Conservation (phyloP, 768 basidiomycete species). For the Neoboletus brunneissimus region DNA sequence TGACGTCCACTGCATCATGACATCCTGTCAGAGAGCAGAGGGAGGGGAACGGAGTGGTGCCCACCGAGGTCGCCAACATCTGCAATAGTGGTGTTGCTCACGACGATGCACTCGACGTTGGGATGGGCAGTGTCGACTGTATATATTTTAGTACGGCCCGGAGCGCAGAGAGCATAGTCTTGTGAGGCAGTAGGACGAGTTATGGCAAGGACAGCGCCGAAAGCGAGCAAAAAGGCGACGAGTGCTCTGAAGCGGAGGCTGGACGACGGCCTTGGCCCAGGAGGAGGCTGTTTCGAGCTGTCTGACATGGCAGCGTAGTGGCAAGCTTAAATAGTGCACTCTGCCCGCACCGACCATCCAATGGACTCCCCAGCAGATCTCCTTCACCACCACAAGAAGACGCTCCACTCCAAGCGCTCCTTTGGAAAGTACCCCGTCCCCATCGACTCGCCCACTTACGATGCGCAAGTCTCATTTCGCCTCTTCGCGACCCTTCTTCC, state of each 20-base stretch:
- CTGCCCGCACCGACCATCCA: neutral
- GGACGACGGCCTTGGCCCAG: too few species aligned
- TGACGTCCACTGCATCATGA: constrained; percentile 20
- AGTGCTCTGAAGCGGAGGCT: neutral
- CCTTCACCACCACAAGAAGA: constrained; percentile 34
- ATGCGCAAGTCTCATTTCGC: constrained; percentile 47
- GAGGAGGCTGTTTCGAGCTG: neutral
- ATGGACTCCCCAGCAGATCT: constrained; percentile 27
- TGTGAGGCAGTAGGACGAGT: neutral
- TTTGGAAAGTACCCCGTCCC: constrained; percentile 65
- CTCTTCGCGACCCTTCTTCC: constrained; percentile 4
- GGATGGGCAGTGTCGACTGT: constrained; percentile 59
- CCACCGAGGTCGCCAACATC: constrained; percentile 50
- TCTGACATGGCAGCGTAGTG: too few species aligned
- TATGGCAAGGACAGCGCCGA: constrained; percentile 5
- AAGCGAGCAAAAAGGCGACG: constrained; percentile 4
- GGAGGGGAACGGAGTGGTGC: constrained; percentile 8
- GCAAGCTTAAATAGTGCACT: too few species aligned
- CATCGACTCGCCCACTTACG: constrained; percentile 72
- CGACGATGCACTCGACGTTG: constrained; percentile 59
- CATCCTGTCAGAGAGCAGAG: neutral
- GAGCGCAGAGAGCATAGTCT: constrained; percentile 60
- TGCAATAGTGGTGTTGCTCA: constrained; percentile 46
- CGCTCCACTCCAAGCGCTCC: constrained; percentile 51
- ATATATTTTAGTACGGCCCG: constrained; percentile 52